Conservation (phyloP, 2,329 filamentous ascomycete genomes). For the Beauveria sp. region DNA sequence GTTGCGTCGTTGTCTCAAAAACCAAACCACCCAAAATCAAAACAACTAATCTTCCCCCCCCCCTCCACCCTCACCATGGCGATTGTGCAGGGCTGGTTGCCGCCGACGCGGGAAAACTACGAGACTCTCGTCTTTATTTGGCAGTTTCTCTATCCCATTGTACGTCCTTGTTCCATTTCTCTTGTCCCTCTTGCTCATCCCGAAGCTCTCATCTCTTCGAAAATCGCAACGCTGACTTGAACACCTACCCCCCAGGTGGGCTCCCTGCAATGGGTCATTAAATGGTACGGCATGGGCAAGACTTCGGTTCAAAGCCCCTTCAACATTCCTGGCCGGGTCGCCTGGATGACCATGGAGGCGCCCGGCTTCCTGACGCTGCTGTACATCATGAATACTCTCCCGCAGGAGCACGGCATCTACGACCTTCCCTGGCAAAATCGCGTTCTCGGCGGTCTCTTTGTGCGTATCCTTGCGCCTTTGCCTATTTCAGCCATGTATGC, state of each 20-base stretch:
- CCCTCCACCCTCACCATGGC: conserved; percentile 28
- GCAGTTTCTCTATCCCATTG: conserved; percentile 44
- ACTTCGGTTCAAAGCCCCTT: conserved; percentile 66
- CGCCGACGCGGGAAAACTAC: conserved; percentile 51
- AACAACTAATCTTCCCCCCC: too few relatives aligned
- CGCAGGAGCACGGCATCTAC: conserved; percentile 46
- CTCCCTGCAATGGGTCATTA: conserved; percentile 64
- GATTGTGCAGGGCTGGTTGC: conserved; percentile 47
- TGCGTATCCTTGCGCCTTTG: conserved; percentile 22
- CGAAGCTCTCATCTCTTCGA: not conserved
- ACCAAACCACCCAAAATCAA: too few relatives aligned
- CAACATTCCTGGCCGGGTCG: conserved; percentile 83
- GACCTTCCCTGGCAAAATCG: conserved; percentile 70
- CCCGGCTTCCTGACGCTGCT: conserved; percentile 69
- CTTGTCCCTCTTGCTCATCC: not conserved
- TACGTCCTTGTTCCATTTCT: conserved; percentile 23
- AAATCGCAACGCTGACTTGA: not conserved
- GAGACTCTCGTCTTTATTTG: conserved; percentile 44
- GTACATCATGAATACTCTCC: conserved; percentile 69
- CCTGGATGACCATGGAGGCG: conserved; percentile 83
- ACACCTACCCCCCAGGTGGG: conserved; percentile 47
- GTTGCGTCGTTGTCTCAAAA: too few relatives aligned
- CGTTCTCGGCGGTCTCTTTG: conserved; percentile 62
- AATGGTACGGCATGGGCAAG: conserved; percentile 88
- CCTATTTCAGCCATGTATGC: not conserved